Percentiles rank a stretch among this genome's conserved stretches.
Conservation (phyloP, 352 stramenopile genomes). For the Phytophthora pistaciae region DNA sequence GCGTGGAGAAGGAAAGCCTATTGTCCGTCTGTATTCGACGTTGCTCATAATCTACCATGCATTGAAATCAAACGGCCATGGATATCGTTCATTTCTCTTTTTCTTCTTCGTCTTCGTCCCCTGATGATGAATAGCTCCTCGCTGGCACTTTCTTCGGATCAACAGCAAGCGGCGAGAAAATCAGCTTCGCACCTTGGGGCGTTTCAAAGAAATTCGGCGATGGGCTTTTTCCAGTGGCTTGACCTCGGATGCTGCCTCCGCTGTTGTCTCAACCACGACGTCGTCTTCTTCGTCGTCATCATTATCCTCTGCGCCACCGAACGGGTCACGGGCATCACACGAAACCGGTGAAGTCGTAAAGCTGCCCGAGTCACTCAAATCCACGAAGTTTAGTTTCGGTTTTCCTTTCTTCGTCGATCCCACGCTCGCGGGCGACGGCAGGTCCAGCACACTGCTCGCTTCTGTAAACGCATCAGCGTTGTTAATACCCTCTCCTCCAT, state of each 20-base stretch:
- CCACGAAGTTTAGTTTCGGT: conserved; percentile 34
- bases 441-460: conserved; percentile 8
- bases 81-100: conserved; percentile 7
- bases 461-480: conserved; percentile 5
- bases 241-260: neutral
- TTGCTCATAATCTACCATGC: conserved; percentile 7
- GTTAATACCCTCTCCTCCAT: conserved; percentile 3
- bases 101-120: conserved; percentile 16
- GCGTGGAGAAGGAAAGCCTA: neutral
- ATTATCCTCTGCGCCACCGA: conserved; percentile 20
- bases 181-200: conserved; percentile 45
- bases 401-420: conserved; percentile 32
- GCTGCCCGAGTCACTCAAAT: conserved; percentile 37
- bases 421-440: conserved; percentile 26
- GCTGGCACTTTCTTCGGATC: conserved; percentile 26
- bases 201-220: conserved; percentile 36
- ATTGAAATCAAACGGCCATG: conserved; percentile 1
- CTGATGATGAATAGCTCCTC: conserved; percentile 26
- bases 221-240: conserved; percentile 22
- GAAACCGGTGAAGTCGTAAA: conserved; percentile 41
- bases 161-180: conserved; percentile 54
- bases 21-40: conserved; percentile 5
- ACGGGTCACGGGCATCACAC: conserved; percentile 21
- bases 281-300: conserved; percentile 22
- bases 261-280: conserved; percentile 2